Evolutionary conservation across 768 basidiomycete species (phyloP).

Genomic region (Trametopsis cervina): DNA sequence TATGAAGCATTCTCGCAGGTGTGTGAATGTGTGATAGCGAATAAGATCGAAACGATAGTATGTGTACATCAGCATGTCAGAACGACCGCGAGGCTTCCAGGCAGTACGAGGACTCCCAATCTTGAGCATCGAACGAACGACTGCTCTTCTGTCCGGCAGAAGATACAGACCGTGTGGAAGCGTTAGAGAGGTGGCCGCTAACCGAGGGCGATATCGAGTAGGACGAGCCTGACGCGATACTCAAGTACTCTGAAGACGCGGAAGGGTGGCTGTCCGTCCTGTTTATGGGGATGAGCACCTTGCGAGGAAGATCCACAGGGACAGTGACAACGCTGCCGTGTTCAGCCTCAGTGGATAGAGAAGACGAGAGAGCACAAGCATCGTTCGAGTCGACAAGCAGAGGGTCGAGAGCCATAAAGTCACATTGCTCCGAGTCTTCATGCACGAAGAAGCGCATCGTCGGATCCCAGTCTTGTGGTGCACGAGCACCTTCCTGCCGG

Average conservation of each 20-base stretch:
- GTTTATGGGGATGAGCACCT: not conserved
- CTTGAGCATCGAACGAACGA: conserved; percentile 8
- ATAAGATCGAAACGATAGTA: no score
- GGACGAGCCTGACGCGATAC: not conserved
- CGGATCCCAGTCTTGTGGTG: not conserved
- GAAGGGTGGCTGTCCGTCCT: not conserved
- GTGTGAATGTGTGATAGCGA: no score
- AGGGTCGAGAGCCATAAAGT: conserved; percentile 6
- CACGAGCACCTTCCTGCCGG: not conserved
- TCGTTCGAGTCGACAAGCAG: not conserved
- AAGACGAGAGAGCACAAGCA: not conserved
- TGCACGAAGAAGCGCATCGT: not conserved
- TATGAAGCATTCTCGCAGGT: no score
- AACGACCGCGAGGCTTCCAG: not conserved
- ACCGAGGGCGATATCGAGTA: conserved; percentile 1
- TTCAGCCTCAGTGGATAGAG: not conserved
- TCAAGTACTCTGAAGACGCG: not conserved
- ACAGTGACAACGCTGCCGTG: not conserved
- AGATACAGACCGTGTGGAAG: not conserved
- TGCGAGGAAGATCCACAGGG: not conserved
- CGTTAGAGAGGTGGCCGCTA: not conserved
- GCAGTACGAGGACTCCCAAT: conserved; percentile 10
- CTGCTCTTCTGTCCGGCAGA: not conserved
- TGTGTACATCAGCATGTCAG: no score
- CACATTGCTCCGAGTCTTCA: not conserved